Percentiles rank a stretch among this genome's conserved stretches.
Evolutionary conservation across 768 basidiomycete genomes (phyloP).

Genomic region (Thelephora ganbajun): DNA sequence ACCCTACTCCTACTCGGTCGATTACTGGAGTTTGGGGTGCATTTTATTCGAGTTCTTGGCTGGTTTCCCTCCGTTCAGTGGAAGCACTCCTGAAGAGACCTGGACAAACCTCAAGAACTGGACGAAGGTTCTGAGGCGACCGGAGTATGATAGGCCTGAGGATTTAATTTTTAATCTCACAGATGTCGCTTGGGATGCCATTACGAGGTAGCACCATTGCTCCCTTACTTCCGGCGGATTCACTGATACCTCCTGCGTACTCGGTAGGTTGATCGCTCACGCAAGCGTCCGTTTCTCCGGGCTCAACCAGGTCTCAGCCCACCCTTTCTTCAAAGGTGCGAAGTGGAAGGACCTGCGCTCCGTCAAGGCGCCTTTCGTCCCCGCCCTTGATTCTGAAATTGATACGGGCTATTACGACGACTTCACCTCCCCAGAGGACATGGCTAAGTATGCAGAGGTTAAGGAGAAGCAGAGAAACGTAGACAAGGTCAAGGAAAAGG

Average conservation of each 20-base stretch:
- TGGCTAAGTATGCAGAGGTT: conserved; percentile 98
- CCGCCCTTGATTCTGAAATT: conserved; percentile 84
- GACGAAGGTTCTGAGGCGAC: conserved; percentile 82
- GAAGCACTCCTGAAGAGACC: conserved; percentile 89
- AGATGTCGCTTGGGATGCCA: conserved; percentile 88
- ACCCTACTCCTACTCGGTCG: conserved; percentile 91
- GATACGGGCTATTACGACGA: conserved; percentile 96
- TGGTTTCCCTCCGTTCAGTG: conserved; percentile 97
- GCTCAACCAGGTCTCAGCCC: conserved; percentile 53
- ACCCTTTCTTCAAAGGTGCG: conserved; percentile 71
- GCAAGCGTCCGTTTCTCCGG: conserved; percentile 68
- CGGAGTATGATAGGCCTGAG: conserved; percentile 91
- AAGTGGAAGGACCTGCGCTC: conserved; percentile 73
- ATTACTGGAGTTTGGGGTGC: conserved; percentile 97
- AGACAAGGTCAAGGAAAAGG: conserved; percentile 81
- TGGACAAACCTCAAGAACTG: conserved; percentile 99
- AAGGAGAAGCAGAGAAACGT: conserved; percentile 95
- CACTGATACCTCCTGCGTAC: not conserved
- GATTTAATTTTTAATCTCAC: conserved; percentile 93
- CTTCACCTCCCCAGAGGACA: conserved; percentile 78
- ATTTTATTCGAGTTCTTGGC: conserved; percentile 95
- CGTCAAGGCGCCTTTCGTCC: conserved; percentile 79
- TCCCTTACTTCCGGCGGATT: conserved; percentile 1
- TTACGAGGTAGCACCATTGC: conserved; percentile 48
- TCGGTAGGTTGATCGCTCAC: conserved; percentile 69